Conservation (phyloP, 2,329 filamentous ascomycete species). For the Colletotrichum spinosum region DNA sequence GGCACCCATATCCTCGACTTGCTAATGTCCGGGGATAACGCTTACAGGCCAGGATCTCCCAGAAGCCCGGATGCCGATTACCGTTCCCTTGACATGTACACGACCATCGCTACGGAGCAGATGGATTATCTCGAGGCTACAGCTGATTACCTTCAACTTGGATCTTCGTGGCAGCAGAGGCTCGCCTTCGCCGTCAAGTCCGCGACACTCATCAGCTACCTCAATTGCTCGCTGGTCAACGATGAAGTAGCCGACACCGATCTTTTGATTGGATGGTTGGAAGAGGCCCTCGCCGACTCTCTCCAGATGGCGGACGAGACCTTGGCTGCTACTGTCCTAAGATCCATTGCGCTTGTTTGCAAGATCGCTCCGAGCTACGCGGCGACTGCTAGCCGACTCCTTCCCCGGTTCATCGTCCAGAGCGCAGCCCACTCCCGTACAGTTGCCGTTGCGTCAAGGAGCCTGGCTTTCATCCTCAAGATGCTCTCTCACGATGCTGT, state of each 20-base stretch:
- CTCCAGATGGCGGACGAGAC: constrained; percentile 84
- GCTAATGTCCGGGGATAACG: constrained; percentile 70
- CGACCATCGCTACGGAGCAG: constrained; percentile 81
- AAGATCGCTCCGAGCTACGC: constrained; percentile 79
- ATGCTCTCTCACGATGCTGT: constrained; percentile 90
- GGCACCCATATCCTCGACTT: constrained; percentile 78
- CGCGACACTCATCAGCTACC: constrained; percentile 81
- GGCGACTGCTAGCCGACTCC: constrained; percentile 78
- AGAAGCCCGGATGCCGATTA: constrained; percentile 63
- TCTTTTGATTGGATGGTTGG: constrained; percentile 84
- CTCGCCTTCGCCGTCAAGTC: constrained; percentile 89
- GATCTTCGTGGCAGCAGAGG: constrained; percentile 86
- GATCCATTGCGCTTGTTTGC: constrained; percentile 84
- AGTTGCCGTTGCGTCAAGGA: constrained; percentile 83
- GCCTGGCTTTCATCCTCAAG: constrained; percentile 83
- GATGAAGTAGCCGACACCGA: constrained; percentile 85
- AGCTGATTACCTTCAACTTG: constrained; percentile 88
- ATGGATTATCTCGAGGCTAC: constrained; percentile 89
- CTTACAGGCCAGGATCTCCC: constrained; percentile 55
- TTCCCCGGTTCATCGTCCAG: constrained; percentile 91
- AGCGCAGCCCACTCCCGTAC: constrained; percentile 76
- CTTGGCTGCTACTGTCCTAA: constrained; percentile 82
- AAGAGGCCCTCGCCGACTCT: constrained; percentile 81
- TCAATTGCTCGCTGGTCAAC: constrained; percentile 87
- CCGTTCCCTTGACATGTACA: constrained; percentile 71